Conservation (phyloP, 1,284 basidiomycete genomes). For the Fomitopsis palustris region DNA sequence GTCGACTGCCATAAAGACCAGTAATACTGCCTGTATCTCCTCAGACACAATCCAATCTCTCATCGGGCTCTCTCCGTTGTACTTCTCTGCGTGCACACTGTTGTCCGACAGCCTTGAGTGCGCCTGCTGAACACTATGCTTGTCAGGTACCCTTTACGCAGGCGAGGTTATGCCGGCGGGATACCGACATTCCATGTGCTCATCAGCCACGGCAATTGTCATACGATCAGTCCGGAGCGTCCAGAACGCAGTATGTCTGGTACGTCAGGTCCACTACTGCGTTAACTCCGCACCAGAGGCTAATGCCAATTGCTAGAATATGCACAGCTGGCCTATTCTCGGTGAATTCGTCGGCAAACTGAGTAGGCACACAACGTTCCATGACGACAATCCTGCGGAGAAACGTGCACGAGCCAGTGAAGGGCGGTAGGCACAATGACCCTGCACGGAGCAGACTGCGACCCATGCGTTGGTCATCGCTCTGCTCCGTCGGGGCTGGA, state of each 20-base stretch:
- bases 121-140: background rate
- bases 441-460: no score
- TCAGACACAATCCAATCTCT: background rate
- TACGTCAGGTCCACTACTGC: background rate
- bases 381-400: background rate
- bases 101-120: no score
- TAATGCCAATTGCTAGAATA: background rate
- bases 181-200: no score
- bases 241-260: background rate
- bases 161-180: background rate
- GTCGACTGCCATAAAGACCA: slow-evolving; percentile 12
- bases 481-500: background rate
- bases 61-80: background rate
- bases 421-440: background rate
- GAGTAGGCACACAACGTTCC: background rate
- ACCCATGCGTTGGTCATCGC: background rate
- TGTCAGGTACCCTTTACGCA: background rate
- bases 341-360: background rate
- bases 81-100: background rate
- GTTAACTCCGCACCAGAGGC: background rate
- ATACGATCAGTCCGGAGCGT: background rate
- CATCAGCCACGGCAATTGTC: background rate
- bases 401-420: background rate
- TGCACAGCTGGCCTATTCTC: background rate
- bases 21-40: slow-evolving; percentile 9